phyloP scores from a whole-genome alignment of 2,329 filamentous ascomycete species.

The Fusarium camptoceras region DNA sequence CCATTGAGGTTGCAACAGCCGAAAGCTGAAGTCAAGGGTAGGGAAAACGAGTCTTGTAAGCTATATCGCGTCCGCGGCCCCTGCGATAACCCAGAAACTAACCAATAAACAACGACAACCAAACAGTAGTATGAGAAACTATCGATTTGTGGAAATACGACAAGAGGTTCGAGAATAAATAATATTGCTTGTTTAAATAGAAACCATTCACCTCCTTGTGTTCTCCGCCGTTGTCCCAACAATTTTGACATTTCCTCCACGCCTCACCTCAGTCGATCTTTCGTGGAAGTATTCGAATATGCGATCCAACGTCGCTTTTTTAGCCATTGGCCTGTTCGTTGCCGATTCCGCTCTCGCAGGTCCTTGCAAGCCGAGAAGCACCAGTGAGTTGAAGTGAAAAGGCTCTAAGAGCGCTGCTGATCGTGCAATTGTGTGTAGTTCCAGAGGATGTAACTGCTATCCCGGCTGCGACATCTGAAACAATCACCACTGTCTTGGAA shows the following conservation, averaged over 20 bases:
- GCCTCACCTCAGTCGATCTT: not conserved
- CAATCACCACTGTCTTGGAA: not conserved
- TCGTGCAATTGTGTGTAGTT: not conserved
- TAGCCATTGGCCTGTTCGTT: not conserved
- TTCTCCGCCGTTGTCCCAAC: no score
- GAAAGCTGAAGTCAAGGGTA: not conserved
- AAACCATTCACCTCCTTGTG: no score
- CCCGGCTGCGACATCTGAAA: not conserved
- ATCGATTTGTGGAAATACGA: not conserved
- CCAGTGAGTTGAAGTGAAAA: not conserved
- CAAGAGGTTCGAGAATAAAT: not conserved
- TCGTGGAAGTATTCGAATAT: not conserved
- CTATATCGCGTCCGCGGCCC: no score
- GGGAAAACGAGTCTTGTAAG: not conserved
- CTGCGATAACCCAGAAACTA: not conserved
- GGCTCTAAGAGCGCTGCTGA: accelerated
- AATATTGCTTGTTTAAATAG: no score
- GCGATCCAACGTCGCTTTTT: not conserved
- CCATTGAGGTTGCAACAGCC: no score
- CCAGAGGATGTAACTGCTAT: not conserved
- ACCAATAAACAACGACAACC: not conserved
- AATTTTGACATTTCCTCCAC: no score
- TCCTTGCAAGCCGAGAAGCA: not conserved
- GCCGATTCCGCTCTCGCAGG: not conserved
- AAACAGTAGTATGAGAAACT: not conserved